These are phyloP conservation scores for Poa annua DNA, from an alignment of 176 grass and related monocot species.

Conservation along the genomic window DNA sequence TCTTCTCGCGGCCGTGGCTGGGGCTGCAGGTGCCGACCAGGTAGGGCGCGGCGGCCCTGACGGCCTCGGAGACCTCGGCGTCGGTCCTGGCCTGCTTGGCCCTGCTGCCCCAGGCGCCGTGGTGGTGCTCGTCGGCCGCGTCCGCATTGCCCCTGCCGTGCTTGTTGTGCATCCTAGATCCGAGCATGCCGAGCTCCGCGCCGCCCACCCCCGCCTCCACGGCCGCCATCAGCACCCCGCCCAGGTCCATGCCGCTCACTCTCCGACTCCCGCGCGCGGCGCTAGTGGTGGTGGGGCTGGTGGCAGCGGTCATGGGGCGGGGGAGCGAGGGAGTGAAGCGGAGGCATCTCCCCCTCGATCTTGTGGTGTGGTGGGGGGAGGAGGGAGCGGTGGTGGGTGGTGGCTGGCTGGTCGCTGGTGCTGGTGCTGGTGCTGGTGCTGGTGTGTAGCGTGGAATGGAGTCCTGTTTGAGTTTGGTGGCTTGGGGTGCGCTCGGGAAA, in stretches of 20 bases:
- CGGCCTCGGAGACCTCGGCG: constrained; percentile 44
- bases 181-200: constrained; percentile 52
- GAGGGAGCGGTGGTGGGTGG: neutral
- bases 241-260: constrained; percentile 42
- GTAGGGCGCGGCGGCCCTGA: constrained; percentile 62
- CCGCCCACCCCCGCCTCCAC: constrained; percentile 48
- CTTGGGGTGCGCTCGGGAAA: constrained; percentile 56
- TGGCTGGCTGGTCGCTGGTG: constrained; percentile 13
- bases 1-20: constrained; percentile 65
- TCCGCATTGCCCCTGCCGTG: constrained; percentile 62
- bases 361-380: neutral
- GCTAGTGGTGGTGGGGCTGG: constrained; percentile 4
- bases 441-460: neutral
- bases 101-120: neutral
- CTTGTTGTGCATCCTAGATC: constrained; percentile 74
- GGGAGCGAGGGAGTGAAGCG: neutral
- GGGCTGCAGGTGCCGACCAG: constrained; percentile 52
- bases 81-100: constrained; percentile 59
- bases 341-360: constrained; percentile 23
- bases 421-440: neutral
- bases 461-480: constrained; percentile 21
- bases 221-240: constrained; percentile 57
- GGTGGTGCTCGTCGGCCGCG: constrained; percentile 38
- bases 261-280: neutral
- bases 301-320: constrained; percentile 16